Conservation (phyloP, 352 stramenopile genomes). For the Globisporangium recalcitrans region DNA sequence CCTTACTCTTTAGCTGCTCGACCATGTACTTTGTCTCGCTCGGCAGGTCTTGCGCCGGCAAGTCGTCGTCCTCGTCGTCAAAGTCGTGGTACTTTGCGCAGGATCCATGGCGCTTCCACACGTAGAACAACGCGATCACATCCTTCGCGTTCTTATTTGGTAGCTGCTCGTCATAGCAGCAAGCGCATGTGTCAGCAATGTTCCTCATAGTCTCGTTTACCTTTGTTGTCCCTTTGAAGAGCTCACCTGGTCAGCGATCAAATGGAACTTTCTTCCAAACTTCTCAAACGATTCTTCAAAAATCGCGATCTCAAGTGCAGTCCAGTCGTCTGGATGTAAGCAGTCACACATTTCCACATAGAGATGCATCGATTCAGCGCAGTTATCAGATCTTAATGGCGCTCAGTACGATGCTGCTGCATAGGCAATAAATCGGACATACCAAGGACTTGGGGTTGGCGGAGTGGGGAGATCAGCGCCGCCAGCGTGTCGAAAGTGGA, state of each 20-base stretch:
- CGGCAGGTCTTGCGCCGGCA: slow-evolving; percentile 47
- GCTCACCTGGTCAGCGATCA: slow-evolving; percentile 60
- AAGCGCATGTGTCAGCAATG: neutral
- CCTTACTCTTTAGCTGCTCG: slow-evolving; percentile 53
- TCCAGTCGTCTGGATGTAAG: slow-evolving; percentile 71
- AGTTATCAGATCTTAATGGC: neutral
- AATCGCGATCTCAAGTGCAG: slow-evolving; percentile 59
- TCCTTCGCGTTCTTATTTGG: slow-evolving; percentile 56
- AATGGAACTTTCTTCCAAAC: slow-evolving; percentile 75
- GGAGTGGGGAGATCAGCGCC: slow-evolving; percentile 60
- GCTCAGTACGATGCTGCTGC: neutral
- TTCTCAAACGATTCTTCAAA: slow-evolving; percentile 75
- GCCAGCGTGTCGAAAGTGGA: slow-evolving; percentile 68
- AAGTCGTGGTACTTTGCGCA: slow-evolving; percentile 31
- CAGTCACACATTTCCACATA: neutral
- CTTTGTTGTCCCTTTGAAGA: too few relatives aligned
- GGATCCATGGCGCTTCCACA: slow-evolving; percentile 81
- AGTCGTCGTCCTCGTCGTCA: slow-evolving; percentile 44
- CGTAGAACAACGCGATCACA: slow-evolving; percentile 78
- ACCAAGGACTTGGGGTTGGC: slow-evolving; percentile 68
- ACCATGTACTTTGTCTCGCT: slow-evolving; percentile 54
- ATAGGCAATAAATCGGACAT: neutral
- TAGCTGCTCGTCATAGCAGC: slow-evolving; percentile 29
- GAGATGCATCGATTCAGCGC: neutral
- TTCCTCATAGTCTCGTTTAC: too few relatives aligned